A percentile compares a stretch with the other conserved stretches of the same genome.
phyloP scores from a whole-genome alignment of 2,329 filamentous ascomycete genomes.

The Pestalotiopsis sp. region DNA sequence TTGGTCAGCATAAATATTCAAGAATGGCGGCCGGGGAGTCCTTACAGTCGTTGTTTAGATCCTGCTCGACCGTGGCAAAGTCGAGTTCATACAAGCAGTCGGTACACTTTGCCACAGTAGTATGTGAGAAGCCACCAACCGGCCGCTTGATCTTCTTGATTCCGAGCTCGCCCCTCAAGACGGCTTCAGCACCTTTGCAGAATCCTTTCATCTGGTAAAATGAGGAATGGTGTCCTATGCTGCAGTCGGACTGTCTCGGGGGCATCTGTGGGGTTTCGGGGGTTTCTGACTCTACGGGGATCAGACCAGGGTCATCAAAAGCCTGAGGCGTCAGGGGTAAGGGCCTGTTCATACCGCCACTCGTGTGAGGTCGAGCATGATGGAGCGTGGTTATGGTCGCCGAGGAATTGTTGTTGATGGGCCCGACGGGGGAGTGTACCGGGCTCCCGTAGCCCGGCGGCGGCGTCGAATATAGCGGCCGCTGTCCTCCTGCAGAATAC shows the following conservation, averaged over 20 bases:
- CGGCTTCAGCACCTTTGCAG: slow-evolving; percentile 54
- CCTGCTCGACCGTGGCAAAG: slow-evolving; percentile 51
- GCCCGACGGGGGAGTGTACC: slow-evolving; percentile 15
- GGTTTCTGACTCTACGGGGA: slow-evolving; percentile 34
- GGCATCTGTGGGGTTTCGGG: slow-evolving; percentile 18
- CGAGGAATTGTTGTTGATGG: slow-evolving; percentile 19
- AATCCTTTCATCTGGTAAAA: slow-evolving; percentile 56
- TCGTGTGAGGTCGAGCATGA: slow-evolving; percentile 5
- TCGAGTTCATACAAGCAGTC: slow-evolving; percentile 55
- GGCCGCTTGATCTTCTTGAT: slow-evolving; percentile 52
- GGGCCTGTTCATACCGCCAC: not conserved
- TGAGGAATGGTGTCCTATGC: slow-evolving; percentile 46
- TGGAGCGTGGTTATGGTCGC: slow-evolving; percentile 17
- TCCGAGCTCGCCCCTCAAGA: slow-evolving; percentile 47
- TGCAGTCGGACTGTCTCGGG: slow-evolving; percentile 36
- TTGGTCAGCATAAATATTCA: slow-evolving; percentile 11
- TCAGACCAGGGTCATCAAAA: slow-evolving; percentile 32
- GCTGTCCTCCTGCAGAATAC: slow-evolving; percentile 17
- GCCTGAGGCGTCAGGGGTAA: not conserved
- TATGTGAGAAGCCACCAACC: slow-evolving; percentile 43
- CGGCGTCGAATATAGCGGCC: slow-evolving; percentile 21
- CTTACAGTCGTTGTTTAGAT: slow-evolving; percentile 50
- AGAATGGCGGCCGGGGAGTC: not conserved
- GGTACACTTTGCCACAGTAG: slow-evolving; percentile 50
- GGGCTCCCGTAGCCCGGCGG: slow-evolving; percentile 23